Evolutionary conservation across 805 yeast genomes (phyloP).

Genomic region (Starmerella sirachaensis): DNA sequence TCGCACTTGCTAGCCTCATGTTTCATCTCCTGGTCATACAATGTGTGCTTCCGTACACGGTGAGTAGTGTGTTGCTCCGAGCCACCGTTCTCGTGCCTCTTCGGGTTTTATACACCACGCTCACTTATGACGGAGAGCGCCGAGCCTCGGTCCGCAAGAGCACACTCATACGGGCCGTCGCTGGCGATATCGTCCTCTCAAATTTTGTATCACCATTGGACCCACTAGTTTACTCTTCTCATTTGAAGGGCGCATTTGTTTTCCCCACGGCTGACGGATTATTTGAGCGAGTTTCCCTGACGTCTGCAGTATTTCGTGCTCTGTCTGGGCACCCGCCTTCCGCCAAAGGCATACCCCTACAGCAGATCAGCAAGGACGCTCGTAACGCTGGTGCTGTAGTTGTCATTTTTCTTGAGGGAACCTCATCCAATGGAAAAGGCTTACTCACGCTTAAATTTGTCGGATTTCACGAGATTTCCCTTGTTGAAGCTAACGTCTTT

Average conservation of each 20-base stretch:
- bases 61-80: constrained; percentile 10
- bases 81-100: constrained; percentile 12
- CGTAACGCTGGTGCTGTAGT: constrained; percentile 34
- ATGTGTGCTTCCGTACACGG: constrained; percentile 9
- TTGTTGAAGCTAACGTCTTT: constrained; percentile 15
- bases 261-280: constrained; percentile 34
- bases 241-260: constrained; percentile 24
- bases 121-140: constrained; percentile 40
- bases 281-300: constrained; percentile 15
- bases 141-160: constrained; percentile 32
- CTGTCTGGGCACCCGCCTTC: constrained; percentile 3
- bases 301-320: constrained; percentile 19
- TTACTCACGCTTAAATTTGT: constrained; percentile 43
- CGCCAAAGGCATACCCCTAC: constrained; percentile 11
- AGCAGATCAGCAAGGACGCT: constrained; percentile 20
- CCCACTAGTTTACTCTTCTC: constrained; percentile 30
- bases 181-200: constrained; percentile 41
- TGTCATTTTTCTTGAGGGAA: constrained; percentile 64
- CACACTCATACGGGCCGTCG: constrained; percentile 14
- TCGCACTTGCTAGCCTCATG: constrained; percentile 58
- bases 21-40: constrained; percentile 9
- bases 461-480: constrained; percentile 19
- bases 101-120: constrained; percentile 19
- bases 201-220: constrained; percentile 54
- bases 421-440: constrained; percentile 73